Evolutionary conservation across 129 eudicot species (phyloP), one percentile per base, ranked within the genome.

Genomic region (Glebionis coronaria): DNA sequence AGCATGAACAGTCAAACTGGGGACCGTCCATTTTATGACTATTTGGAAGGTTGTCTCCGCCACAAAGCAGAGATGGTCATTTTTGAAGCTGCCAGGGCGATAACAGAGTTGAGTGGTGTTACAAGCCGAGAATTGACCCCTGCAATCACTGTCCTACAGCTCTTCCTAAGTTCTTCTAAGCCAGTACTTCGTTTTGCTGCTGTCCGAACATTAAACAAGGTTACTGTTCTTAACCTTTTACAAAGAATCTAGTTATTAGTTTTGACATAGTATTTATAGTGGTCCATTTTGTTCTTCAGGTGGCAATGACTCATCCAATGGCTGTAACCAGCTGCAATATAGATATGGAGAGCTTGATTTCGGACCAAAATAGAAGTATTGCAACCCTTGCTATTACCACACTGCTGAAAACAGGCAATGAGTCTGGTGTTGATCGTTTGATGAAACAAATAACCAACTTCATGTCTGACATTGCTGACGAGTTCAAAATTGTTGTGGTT

Each of bases 1-100:
- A 74, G 88, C 53, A 79, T 76, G 68, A 86, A 84, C 64, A 63
- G 72, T 72, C 98, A 86, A 80, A 71, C 87, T 42, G 96, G 96
- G 56, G 98, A 92, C 28, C 95, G 95, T 12, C 98, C 96, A 57
- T 92, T 92, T 70, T 92, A 88, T 84, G 98, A 92, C 83, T 92
- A 82, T 79, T 82, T 92, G 51, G 98, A 92, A 84, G 85, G 95
- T 65, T 92, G 96, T 28, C 95, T 92, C 19, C 95, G 96, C 16
- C 98, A 92, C 86, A 92, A 92, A 87, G 92, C 98, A 61, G 98
- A 92, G 81, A 92, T 92, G 98, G 98, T 92, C 71, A 92, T 88
- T 62, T 88, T 92, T 56, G 98, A 92, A 76, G 95, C 96, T 44
- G 96, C 98, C 18, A 81, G 96, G 71, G 98, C 96, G 60, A 92